Conservation (phyloP, 495 filamentous ascomycete genomes). For the Trypethelium eluteriae region DNA sequence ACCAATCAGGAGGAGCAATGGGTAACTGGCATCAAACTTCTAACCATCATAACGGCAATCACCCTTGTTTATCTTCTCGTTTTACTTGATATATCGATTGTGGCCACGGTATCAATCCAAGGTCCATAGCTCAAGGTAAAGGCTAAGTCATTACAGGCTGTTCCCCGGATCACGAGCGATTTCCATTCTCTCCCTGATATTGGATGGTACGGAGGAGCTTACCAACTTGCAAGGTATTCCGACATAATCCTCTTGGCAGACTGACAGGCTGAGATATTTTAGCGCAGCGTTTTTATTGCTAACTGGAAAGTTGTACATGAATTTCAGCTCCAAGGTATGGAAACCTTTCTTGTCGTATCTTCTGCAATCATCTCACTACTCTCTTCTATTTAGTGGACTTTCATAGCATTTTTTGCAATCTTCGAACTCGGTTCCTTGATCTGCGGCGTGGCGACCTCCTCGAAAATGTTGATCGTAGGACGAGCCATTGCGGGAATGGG, state of each 20-base stretch:
- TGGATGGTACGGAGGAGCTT: conserved; percentile 34
- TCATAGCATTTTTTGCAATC: conserved; percentile 21
- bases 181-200: conserved; percentile 33
- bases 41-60: conserved; percentile 21
- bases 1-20: not conserved
- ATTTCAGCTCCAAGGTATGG: conserved; percentile 30
- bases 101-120: conserved; percentile 17
- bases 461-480: conserved; percentile 22
- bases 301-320: conserved; percentile 31
- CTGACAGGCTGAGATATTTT: conserved; percentile 16
- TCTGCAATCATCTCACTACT: not conserved
- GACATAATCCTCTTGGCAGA: not conserved
- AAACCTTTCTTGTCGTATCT: not conserved
- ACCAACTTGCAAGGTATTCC: conserved; percentile 27
- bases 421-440: conserved; percentile 23
- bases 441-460: conserved; percentile 19
- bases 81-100: conserved; percentile 31
- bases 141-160: conserved; percentile 24
- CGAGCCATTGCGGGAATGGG: conserved; percentile 23
- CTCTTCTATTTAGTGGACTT: conserved; percentile 19
- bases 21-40: conserved; percentile 15
- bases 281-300: conserved; percentile 31
- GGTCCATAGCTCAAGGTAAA: not conserved
- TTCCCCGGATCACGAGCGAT: conserved; percentile 30
- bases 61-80: conserved; percentile 31